Evolutionary conservation across 192 early-diverging fungal genomes (phyloP).

Genomic region (Backusella sp.): DNA sequence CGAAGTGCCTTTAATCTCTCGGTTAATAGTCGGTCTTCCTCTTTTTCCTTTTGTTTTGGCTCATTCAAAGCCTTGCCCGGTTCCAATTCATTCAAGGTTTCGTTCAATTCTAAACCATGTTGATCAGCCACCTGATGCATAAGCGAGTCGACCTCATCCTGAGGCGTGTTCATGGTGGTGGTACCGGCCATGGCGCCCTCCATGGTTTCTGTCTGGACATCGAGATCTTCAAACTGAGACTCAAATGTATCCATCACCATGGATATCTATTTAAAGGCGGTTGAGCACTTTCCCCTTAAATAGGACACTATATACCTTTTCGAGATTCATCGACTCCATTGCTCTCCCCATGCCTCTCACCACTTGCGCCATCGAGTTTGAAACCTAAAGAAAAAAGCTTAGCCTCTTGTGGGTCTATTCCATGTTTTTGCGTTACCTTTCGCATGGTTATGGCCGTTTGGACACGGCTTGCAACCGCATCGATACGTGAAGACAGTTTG

Average conservation of each 20-base stretch:
- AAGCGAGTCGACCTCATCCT: conserved; percentile 85
- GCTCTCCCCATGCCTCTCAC: conserved; percentile 93
- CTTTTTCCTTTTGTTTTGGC: conserved; percentile 35
- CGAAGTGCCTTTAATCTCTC: conserved; percentile 40
- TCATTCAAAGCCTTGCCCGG: conserved; percentile 14
- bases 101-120: conserved; percentile 83
- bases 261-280: conserved; percentile 59
- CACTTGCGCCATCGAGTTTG: conserved; percentile 75
- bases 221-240: conserved; percentile 90
- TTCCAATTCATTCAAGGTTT: conserved; percentile 49
- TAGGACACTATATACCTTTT: too few species aligned
- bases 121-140: conserved; percentile 97
- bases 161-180: conserved; percentile 82
- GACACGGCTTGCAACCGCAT: conserved; percentile 87
- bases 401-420: too few species aligned
- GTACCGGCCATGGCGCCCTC: conserved; percentile 85
- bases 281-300: neutral
- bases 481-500: conserved; percentile 85
- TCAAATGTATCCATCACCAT: conserved; percentile 96
- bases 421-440: conserved; percentile 37
- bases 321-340: conserved; percentile 90
- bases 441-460: conserved; percentile 96
- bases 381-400: neutral
- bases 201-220: conserved; percentile 96
- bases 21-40: conserved; percentile 39